These are phyloP conservation scores for Penicillium sp. DNA, from an alignment of 2,329 filamentous ascomycete species.

Conservation along the genomic window DNA sequence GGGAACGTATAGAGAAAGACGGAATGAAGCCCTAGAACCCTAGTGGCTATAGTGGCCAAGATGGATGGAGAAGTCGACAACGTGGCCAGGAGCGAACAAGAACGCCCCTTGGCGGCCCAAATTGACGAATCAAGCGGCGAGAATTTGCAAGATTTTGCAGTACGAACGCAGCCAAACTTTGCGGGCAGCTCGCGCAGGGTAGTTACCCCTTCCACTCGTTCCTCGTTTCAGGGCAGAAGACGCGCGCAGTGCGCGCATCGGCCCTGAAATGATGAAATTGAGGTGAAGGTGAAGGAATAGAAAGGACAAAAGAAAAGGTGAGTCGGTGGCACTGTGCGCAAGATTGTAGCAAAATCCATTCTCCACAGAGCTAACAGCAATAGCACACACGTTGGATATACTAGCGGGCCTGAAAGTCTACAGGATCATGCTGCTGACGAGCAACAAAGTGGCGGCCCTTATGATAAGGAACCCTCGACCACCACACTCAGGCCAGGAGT, in stretches of 20 bases:
- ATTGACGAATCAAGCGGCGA: background rate
- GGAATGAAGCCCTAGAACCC: constrained; percentile 3
- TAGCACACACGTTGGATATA: background rate
- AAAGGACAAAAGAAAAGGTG: no score
- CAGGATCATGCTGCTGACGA: background rate
- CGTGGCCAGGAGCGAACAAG: background rate
- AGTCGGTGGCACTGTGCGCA: background rate
- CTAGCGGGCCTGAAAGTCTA: background rate
- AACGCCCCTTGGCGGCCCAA: background rate
- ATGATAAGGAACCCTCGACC: background rate
- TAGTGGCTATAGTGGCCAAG: background rate
- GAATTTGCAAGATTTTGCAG: background rate
- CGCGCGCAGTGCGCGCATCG: no score
- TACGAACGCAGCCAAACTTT: background rate
- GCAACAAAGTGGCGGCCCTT: background rate
- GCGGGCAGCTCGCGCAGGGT: background rate
- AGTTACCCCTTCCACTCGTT: background rate
- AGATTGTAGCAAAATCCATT: background rate
- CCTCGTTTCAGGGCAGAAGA: constrained; percentile 1
- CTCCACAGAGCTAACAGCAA: background rate
- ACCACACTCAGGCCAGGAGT: background rate
- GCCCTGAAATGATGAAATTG: no score
- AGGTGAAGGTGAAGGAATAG: no score
- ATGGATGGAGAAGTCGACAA: background rate
- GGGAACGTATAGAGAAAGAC: background rate